Evolutionary conservation across 345 rosid genomes (phyloP), one percentile per base, ranked within the genome.

Genomic region (Eutrema japonicum): DNA sequence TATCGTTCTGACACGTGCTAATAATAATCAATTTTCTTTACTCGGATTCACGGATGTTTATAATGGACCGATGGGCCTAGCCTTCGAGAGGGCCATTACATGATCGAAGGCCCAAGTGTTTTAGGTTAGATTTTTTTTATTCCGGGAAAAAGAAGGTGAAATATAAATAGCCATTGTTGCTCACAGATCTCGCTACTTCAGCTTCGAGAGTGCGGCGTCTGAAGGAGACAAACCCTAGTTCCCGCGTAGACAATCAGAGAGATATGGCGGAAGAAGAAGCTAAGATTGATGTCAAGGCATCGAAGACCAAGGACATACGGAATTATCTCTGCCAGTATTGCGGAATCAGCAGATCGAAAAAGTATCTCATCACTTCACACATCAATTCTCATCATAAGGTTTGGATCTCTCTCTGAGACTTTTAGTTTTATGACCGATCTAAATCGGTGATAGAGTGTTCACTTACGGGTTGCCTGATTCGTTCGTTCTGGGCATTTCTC

Each of bases 281-380:
- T 22, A 38, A 27, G 6, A 22, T 36, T 0, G 76, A 66, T 30
- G 37, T n/a, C 1, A 50, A 64, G 13, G 56, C 54, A 9, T 42
- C 84, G 2, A 75, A 68, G 18, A 82, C 69, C 33, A 83, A 82
- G 56, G 96, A 94, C 57, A 80, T 85, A 43, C 72, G 96, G 14
- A 91, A 89, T 0, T 89, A 91, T 76, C 84, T 73, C 49, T 94
- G 98, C 59, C 80, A 94, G 26, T 87, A 77, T 71, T 94, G 97
- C 10, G 97, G 98, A 26, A 84, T 91, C 74, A 88, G 87, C 81
- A 83, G 96, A 80, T 94, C 97, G 32, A 91, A 94, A 78, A 94
- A 85, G 77, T 71, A 88, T 53, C 91, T 89, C 43, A 80, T 94
- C 81, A 64, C 68, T 55, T 78, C 91, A 10, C 98, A 91, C 55